Evolutionary conservation across 345 rosid genomes (phyloP).

Genomic region (Populus ilicifolia): DNA sequence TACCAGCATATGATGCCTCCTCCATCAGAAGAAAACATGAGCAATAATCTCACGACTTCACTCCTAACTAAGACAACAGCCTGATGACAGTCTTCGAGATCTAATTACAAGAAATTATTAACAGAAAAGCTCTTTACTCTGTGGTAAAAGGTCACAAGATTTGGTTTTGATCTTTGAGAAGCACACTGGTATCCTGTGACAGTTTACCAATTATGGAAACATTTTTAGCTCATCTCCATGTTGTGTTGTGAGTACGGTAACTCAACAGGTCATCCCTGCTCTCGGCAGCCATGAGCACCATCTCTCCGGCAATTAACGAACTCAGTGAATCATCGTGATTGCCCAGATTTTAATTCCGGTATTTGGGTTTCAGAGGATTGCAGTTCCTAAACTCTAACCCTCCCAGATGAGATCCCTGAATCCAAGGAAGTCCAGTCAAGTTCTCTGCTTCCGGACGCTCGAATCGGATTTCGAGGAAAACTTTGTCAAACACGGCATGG

Average conservation of each 20-base stretch:
- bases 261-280: too few species aligned
- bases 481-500: not conserved
- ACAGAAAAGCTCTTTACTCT: constrained; percentile 4
- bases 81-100: not conserved
- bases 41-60: not conserved
- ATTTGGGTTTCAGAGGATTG: too few species aligned
- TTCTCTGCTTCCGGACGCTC: not conserved
- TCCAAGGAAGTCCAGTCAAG: too few species aligned
- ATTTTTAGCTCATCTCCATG: not conserved
- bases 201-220: not conserved
- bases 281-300: too few species aligned
- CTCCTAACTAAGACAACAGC: not conserved
- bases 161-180: constrained; percentile 7
- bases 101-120: not conserved
- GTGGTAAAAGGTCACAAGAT: not conserved
- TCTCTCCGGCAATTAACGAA: too few species aligned
- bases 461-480: not conserved
- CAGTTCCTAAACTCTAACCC: too few species aligned
- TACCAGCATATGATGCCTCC: not conserved
- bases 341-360: too few species aligned
- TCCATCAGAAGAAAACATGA: not conserved
- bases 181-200: not conserved
- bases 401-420: too few species aligned
- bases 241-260: not conserved
- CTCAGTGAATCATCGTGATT: too few species aligned